Evolutionary conservation across 2,329 filamentous ascomycete species (phyloP).

Genomic region (Hymenoscyphus scutula): DNA sequence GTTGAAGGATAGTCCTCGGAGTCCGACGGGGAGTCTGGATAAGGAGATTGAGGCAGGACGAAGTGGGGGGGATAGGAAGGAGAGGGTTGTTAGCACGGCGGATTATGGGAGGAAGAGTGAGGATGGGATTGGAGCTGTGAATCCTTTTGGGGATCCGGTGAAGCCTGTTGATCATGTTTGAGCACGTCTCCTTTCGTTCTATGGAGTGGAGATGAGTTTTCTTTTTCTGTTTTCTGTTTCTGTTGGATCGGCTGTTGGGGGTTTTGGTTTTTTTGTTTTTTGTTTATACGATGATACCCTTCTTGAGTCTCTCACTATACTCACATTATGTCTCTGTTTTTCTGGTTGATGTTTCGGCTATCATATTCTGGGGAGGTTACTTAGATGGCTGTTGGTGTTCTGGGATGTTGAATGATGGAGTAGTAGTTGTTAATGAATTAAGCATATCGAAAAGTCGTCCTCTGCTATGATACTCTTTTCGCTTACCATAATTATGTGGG

Average conservation of each 20-base stretch:
- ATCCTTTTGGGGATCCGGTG: slow-evolving; percentile 34
- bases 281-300: slow-evolving; percentile 27
- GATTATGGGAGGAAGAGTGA: slow-evolving; percentile 30
- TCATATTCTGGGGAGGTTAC: neutral
- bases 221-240: neutral
- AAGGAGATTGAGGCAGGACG: slow-evolving; percentile 24
- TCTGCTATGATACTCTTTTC: no score
- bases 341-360: neutral
- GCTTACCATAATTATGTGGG: no score
- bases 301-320: slow-evolving; percentile 27
- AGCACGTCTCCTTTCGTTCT: slow-evolving; percentile 6
- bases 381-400: no score
- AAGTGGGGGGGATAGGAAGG: neutral
- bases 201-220: neutral
- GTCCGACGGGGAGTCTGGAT: slow-evolving; percentile 18
- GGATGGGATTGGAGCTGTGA: slow-evolving; percentile 26
- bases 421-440: no score
- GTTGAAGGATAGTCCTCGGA: slow-evolving; percentile 25
- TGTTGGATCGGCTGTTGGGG: neutral
- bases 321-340: neutral
- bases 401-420: no score
- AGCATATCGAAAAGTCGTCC: no score
- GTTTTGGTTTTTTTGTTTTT: slow-evolving; percentile 5
- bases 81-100: slow-evolving; percentile 21
- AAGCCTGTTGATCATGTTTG: slow-evolving; percentile 31